A percentile compares a stretch with the other conserved stretches of the same genome.
Evolutionary conservation across 257 asterid species (phyloP).

Genomic region (Cruciata laevipes): DNA sequence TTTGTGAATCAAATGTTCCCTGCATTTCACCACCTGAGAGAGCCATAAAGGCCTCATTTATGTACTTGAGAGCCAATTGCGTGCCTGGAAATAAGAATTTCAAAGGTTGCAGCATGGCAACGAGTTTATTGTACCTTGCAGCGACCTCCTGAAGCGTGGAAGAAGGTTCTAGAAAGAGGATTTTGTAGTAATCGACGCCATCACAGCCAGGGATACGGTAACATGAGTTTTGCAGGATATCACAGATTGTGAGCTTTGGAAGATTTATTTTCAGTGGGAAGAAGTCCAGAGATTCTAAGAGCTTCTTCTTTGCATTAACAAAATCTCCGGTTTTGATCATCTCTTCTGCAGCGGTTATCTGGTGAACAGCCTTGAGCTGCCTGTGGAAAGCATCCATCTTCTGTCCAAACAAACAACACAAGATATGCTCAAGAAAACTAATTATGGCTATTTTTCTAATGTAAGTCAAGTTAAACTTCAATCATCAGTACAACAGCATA

Average conservation of each 20-base stretch:
- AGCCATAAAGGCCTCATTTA: constrained; percentile 13
- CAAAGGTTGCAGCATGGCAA: constrained; percentile 12
- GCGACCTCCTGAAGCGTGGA: constrained; percentile 11
- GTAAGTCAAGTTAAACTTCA: neutral
- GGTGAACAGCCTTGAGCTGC: constrained; percentile 17
- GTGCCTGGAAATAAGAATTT: constrained; percentile 12
- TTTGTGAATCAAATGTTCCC: constrained; percentile 14
- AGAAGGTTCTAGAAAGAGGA: constrained; percentile 13
- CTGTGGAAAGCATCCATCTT: neutral
- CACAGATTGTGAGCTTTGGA: constrained; percentile 17
- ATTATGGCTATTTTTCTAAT: too few relatives aligned
- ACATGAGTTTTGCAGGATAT: constrained; percentile 14
- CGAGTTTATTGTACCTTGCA: constrained; percentile 6
- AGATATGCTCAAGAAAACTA: too few relatives aligned
- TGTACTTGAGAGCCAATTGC: constrained; percentile 16
- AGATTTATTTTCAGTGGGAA: constrained; percentile 11
- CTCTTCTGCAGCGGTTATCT: constrained; percentile 13
- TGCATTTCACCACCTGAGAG: constrained; percentile 10
- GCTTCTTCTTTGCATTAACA: constrained; percentile 12
- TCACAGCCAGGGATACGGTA: constrained; percentile 8
- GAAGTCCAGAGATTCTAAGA: constrained; percentile 11
- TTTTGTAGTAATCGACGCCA: constrained; percentile 16
- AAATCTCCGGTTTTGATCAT: constrained; percentile 20
- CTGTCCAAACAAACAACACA: neutral
- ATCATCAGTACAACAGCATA: too few relatives aligned